Conservation (phyloP, 768 basidiomycete genomes). For the Hydnomerulius pinastri region DNA sequence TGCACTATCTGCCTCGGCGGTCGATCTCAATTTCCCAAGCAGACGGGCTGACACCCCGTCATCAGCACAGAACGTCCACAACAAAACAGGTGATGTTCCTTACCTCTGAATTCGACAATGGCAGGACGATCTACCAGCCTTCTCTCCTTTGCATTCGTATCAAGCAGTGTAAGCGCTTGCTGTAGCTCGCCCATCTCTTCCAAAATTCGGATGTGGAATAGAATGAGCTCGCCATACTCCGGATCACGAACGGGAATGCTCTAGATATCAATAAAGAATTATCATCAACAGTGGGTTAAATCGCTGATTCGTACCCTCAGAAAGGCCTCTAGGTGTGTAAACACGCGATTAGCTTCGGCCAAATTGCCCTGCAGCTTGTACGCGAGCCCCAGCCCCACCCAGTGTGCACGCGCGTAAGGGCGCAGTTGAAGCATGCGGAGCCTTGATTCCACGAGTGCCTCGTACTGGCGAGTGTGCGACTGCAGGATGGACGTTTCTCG, state of each 20-base stretch:
- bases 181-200: slow-evolving; percentile 69
- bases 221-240: slow-evolving; percentile 80
- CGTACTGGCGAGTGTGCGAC: slow-evolving; percentile 82
- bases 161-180: slow-evolving; percentile 64
- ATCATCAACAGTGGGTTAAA: background rate
- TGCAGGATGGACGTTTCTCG: slow-evolving; percentile 89
- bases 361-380: slow-evolving; percentile 82
- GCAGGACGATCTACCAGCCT: slow-evolving; percentile 71
- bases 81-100: slow-evolving; percentile 3
- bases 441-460: slow-evolving; percentile 78
- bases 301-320: slow-evolving; percentile 55
- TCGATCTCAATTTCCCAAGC: slow-evolving; percentile 54
- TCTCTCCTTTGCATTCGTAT: slow-evolving; percentile 61
- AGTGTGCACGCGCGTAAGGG: slow-evolving; percentile 83
- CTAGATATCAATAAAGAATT: slow-evolving; percentile 36
- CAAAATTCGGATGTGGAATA: slow-evolving; percentile 74
- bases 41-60: slow-evolving; percentile 62
- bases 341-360: slow-evolving; percentile 64
- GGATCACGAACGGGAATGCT: slow-evolving; percentile 77
- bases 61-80: slow-evolving; percentile 3
- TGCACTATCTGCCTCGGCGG: slow-evolving; percentile 7
- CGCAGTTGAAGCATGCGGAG: slow-evolving; percentile 77
- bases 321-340: slow-evolving; percentile 70
- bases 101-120: slow-evolving; percentile 71
- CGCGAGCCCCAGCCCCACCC: slow-evolving; percentile 88